Evolutionary conservation across 805 yeast species (phyloP).

Genomic region (Zygoascus biomembranicola): DNA sequence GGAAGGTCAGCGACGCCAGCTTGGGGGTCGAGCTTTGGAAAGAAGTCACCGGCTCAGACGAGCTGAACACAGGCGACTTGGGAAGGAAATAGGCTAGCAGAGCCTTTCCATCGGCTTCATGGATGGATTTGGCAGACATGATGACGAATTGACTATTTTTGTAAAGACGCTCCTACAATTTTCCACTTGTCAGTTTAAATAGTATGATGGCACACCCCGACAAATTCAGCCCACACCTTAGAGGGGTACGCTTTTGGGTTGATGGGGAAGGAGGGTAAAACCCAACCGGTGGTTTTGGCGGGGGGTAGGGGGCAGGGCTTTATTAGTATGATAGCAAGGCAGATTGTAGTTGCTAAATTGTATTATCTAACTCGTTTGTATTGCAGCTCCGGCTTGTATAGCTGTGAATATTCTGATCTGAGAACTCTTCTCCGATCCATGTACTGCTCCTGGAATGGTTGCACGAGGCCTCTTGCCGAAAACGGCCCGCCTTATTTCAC

Average conservation of each 20-base stretch:
- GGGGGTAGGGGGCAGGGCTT: not conserved
- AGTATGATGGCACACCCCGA: not conserved
- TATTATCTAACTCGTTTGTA: too few relatives aligned
- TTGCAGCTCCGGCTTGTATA: too few relatives aligned
- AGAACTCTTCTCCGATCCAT: too few relatives aligned
- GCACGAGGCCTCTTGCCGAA: too few relatives aligned
- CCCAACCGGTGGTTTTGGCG: not conserved
- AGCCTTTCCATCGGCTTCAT: constrained; percentile 41
- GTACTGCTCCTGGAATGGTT: too few relatives aligned
- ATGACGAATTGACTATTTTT: not conserved
- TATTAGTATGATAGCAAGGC: too few relatives aligned
- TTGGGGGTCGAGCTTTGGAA: constrained; percentile 29
- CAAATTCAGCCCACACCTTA: not conserved
- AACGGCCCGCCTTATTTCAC: too few relatives aligned
- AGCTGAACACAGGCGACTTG: constrained; percentile 31
- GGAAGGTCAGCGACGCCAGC: constrained; percentile 31
- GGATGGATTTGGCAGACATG: constrained; percentile 39
- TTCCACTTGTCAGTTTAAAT: not conserved
- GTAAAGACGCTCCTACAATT: too few relatives aligned
- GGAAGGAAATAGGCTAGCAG: constrained; percentile 35
- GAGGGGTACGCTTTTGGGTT: not conserved
- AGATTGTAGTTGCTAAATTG: too few relatives aligned
- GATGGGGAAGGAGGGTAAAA: not conserved
- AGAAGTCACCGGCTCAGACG: constrained; percentile 24
- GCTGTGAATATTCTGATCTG: too few relatives aligned